Evolutionary conservation across 495 filamentous ascomycete species (phyloP), one percentile per base, ranked within the genome.

Genomic region (Annulohypoxylon nitens): DNA sequence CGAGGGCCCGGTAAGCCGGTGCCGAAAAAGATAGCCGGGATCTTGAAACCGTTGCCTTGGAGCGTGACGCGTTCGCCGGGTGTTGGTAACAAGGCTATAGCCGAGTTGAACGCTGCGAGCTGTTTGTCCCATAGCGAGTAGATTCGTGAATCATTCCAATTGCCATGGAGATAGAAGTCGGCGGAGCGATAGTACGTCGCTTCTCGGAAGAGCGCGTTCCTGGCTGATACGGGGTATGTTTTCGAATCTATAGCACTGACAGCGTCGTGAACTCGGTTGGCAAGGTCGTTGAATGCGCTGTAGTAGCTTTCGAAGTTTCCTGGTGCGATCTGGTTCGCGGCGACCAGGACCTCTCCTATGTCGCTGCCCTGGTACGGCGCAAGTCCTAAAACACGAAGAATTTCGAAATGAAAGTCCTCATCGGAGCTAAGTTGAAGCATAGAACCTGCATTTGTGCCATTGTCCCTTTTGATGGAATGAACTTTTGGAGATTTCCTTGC

Each of bases 41-140:
- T 69, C 14, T 74, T 39, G 67, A 82, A 81, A n/a, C 69, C 73
- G 25, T 75, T 55, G 8, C 75, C 79, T 23, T 71, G 61, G n/a
- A 85, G 50, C 4, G 14, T 60, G 48, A 83, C 39, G 9, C 82
- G 79, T 63, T 79, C 51, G 2, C 77, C 83, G n/a, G 83, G 83
- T 14, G 76, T 64, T 11, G 78, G 78, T 0, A 84, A 67, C 1
- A 77, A 37, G 8, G 81, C 74, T 39, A 91, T 84, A 11, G 84
- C 85, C 71, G 87, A 86, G 77, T 88, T 86, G 41, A 91, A 91
- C 39, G 88, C 84, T 16, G 87, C 83, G 63, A 92, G 91, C 78
- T 93, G 91, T 76, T 87, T 88, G 69, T 90, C 87, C 79, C 90
- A 93, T 77, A 87, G 87, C 53, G 87, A 83, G 74, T 89, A 90